Evolutionary conservation across 257 asterid species (phyloP), one percentile per base, ranked within the genome.

Genomic region (Solanum arcanum): DNA sequence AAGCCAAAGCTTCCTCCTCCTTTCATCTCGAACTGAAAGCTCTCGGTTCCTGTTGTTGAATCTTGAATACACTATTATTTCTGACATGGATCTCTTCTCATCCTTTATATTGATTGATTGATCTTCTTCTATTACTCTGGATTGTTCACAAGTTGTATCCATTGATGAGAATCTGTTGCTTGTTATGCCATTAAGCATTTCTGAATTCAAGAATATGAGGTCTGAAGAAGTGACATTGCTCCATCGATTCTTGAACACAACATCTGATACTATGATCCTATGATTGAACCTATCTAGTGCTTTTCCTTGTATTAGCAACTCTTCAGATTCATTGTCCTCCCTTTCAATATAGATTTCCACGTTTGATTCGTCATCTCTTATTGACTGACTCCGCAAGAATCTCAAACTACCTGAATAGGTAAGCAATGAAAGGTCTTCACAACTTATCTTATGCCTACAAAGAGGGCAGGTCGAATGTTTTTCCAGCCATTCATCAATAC

Each of bases 41-140:
- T 87, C 92, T 73, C 9, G 29, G 25, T 77, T 77, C 49, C 59
- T 84, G 77, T n/a, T 39, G 60, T 41, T 60, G 39, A 86, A 92
- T 91, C 99, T 93, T 7, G 98, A 91, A 89, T 92, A 94, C 59
- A 88, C 91, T 21, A 89, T 73, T 21, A 96, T 95, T 89, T 95
- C 98, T 2, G 97, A 96, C 94, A 94, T 91, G 84, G 96, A 93
- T 90, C 97, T 89, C 90, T 92, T 90, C 9, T 90, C 92, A 33
- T 72, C 75, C 35, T 33, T 33, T 69, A 42, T 42, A 70, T 31
- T 42, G 33, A 83, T 62, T 9, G 23, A 62, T 60, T 62, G 86
- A 10, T 13, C 59, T 62, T 62, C 86, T 56, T 59, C 86, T 15
- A 62, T 84, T n/a, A 47, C 86, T 20, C 25, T 84, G 59, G 86